Evolutionary conservation across 148 eudicot genomes (phyloP).

Genomic region (Chenopodium quinoa): DNA sequence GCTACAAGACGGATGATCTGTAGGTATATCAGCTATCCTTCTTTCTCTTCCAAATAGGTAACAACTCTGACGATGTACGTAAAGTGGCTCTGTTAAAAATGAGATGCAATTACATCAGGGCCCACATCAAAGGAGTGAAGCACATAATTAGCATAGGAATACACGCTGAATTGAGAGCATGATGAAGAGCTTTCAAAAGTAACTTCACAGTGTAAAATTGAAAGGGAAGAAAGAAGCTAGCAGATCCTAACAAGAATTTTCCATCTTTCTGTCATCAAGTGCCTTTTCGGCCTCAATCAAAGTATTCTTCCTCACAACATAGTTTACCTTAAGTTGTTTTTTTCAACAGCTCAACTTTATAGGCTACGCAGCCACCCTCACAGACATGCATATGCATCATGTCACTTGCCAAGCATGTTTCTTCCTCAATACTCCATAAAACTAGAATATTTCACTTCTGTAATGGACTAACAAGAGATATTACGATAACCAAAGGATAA

Average conservation of each 20-base stretch:
- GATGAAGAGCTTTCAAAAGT: neutral
- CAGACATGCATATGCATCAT: neutral
- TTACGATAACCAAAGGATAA: neutral
- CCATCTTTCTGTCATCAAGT: neutral
- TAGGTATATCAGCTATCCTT: slow-evolving; percentile 92
- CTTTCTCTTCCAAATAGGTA: slow-evolving; percentile 97
- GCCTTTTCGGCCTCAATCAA: neutral
- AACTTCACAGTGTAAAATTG: neutral
- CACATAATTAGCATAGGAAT: neutral
- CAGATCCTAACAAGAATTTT: slow-evolving; percentile 2
- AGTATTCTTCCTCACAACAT: neutral
- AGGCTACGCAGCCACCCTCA: neutral
- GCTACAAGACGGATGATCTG: slow-evolving; percentile 95
- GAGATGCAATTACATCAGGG: slow-evolving; percentile 16
- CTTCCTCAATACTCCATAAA: neutral
- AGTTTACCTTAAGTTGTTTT: neutral
- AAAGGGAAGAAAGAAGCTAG: neutral
- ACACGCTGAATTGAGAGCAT: neutral
- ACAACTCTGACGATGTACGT: slow-evolving; percentile 90
- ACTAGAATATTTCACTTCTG: neutral
- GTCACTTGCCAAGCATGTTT: neutral
- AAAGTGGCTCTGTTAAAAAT: slow-evolving; percentile 75
- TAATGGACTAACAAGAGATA: neutral
- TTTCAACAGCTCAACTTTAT: neutral
- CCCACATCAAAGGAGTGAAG: neutral